Evolutionary conservation across 108 stramenopile genomes (phyloP).

Genomic region (Conticribra weissflogii): DNA sequence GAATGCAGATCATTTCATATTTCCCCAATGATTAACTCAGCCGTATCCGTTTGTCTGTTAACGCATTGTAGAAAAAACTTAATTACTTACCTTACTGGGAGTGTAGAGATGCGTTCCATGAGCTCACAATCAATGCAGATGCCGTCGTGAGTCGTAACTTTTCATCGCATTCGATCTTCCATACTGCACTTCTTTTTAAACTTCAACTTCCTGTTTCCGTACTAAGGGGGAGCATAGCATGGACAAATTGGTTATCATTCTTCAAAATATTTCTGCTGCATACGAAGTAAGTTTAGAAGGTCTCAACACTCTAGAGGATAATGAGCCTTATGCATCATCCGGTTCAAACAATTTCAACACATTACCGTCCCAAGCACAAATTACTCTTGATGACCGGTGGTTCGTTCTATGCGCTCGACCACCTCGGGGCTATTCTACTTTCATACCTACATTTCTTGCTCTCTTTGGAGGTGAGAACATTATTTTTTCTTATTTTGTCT

Average conservation of each 20-base stretch:
- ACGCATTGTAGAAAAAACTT: not conserved
- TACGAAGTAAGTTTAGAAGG: not conserved
- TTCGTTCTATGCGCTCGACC: not conserved
- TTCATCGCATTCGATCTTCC: too few relatives aligned
- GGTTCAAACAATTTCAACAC: not conserved
- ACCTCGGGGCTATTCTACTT: not conserved
- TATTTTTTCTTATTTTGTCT: not conserved
- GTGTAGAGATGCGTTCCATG: not conserved
- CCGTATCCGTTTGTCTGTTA: too few relatives aligned
- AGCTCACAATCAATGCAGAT: not conserved
- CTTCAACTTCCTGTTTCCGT: not conserved
- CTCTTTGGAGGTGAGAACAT: constrained; percentile 3
- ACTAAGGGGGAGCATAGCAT: constrained; percentile 8
- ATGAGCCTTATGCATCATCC: not conserved
- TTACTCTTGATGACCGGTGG: constrained; percentile 7
- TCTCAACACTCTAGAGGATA: not conserved
- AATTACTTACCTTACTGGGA: not conserved
- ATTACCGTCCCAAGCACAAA: not conserved
- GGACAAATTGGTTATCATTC: not conserved
- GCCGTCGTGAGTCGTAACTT: not conserved
- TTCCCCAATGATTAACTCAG: too few relatives aligned
- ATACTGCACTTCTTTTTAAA: not conserved
- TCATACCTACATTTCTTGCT: constrained; percentile 4
- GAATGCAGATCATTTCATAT: not conserved
- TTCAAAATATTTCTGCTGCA: not conserved